Evolutionary conservation across 495 filamentous ascomycete species (phyloP).

Genomic region (Cudoniella acicularis): DNA sequence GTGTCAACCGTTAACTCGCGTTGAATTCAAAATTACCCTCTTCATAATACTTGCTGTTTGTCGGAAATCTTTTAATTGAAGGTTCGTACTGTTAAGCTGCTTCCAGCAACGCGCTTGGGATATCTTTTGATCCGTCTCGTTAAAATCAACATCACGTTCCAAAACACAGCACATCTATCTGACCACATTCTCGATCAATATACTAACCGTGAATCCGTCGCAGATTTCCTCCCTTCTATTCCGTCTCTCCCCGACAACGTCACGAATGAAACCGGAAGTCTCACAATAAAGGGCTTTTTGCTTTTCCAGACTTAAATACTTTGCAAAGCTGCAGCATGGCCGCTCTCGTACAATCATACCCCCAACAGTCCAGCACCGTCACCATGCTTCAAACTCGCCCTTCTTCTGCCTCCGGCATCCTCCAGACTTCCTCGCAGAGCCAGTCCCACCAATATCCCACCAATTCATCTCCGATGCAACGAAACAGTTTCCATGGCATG

Average conservation of each 20-base stretch:
- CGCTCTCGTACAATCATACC: constrained; percentile 87
- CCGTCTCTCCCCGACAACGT: background rate
- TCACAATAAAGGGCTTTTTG: background rate
- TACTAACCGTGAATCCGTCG: background rate
- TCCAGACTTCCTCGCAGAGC: constrained; percentile 46
- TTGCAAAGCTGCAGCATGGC: constrained; percentile 57
- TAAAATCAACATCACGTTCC: constrained; percentile 13
- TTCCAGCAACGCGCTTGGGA: constrained; percentile 16
- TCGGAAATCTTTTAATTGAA: constrained; percentile 16
- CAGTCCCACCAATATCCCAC: constrained; percentile 53
- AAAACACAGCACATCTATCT: constrained; percentile 2
- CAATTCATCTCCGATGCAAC: constrained; percentile 53
- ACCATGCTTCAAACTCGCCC: constrained; percentile 81
- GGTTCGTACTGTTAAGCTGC: constrained; percentile 20
- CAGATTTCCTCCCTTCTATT: background rate
- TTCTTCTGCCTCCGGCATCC: constrained; percentile 63
- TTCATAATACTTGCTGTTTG: constrained; percentile 26
- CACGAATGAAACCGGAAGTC: constrained; percentile 12
- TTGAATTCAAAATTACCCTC: constrained; percentile 21
- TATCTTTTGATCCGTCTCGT: constrained; percentile 3
- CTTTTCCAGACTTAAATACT: background rate
- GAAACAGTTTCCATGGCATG: constrained; percentile 59
- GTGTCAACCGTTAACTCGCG: constrained; percentile 37
- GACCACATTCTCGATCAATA: constrained; percentile 12
- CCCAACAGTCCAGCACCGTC: constrained; percentile 73